These are phyloP conservation scores for Sphagnum fallax DNA, from an alignment of 228 moss, liverwort and hornwort species.

Conservation along the genomic window DNA sequence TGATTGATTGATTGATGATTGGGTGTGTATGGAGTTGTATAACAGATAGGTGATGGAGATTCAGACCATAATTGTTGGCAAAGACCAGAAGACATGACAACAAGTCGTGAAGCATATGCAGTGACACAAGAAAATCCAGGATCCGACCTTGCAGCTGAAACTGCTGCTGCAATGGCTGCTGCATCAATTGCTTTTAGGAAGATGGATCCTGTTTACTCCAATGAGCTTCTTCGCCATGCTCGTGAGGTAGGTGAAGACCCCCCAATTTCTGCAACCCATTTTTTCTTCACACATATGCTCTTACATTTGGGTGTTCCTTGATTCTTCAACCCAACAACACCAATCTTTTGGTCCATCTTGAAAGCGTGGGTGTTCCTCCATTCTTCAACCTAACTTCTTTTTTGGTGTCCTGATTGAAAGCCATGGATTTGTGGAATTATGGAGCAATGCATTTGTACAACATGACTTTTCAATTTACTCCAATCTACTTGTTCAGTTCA, in stretches of 20 bases:
- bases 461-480: neutral
- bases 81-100: slow-evolving; percentile 52
- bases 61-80: slow-evolving; percentile 44
- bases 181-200: slow-evolving; percentile 27
- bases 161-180: slow-evolving; percentile 40
- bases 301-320: neutral
- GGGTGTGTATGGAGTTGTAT: too few relatives aligned
- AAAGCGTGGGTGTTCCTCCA: neutral
- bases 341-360: neutral
- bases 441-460: neutral
- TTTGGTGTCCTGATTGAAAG: too few relatives aligned
- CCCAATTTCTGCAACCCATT: neutral
- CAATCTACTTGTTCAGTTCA: too few relatives aligned
- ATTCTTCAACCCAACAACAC: neutral
- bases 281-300: neutral
- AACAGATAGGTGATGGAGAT: slow-evolving; percentile 18
- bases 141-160: slow-evolving; percentile 42
- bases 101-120: slow-evolving; percentile 29
- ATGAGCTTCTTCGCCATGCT: slow-evolving; percentile 12
- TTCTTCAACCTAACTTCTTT: too few relatives aligned
- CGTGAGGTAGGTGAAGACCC: slow-evolving; percentile 9
- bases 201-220: slow-evolving; percentile 12
- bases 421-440: neutral
- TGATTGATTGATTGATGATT: neutral
- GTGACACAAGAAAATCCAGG: slow-evolving; percentile 28